Conservation (phyloP, 768 basidiomycete species). For the Gymnopilus dilepis region DNA sequence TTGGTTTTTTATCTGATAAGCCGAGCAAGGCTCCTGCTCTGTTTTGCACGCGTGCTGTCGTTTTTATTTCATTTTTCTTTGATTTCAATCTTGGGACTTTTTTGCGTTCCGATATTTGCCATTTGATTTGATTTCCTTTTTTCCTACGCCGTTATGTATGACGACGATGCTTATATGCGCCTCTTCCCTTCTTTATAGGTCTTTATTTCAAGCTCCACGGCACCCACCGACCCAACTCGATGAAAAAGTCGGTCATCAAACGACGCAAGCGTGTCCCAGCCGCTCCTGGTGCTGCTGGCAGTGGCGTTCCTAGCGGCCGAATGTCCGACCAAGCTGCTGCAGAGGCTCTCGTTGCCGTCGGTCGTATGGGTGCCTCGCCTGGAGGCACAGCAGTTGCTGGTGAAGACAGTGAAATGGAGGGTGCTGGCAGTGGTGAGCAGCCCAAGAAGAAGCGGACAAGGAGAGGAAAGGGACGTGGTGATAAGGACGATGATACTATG, state of each 20-base stretch:
- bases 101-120: background rate
- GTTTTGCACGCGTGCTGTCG: background rate
- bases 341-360: slow-evolving; percentile 86
- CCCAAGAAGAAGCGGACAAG: slow-evolving; percentile 66
- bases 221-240: slow-evolving; percentile 94
- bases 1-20: slow-evolving; percentile 1
- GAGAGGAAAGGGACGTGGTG: slow-evolving; percentile 29
- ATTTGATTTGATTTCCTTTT: background rate
- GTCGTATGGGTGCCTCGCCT: slow-evolving; percentile 50
- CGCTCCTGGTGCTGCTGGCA: slow-evolving; percentile 56
- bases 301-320: slow-evolving; percentile 34
- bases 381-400: slow-evolving; percentile 32
- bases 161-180: slow-evolving; percentile 15
- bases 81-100: slow-evolving; percentile 8
- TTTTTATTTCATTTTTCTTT: background rate
- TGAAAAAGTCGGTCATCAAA: slow-evolving; percentile 99
- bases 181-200: slow-evolving; percentile 52
- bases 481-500: slow-evolving; percentile 54
- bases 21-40: background rate
- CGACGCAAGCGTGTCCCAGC: slow-evolving; percentile 96
- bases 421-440: slow-evolving; percentile 35
- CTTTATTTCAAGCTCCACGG: slow-evolving; percentile 99
- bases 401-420: slow-evolving; percentile 52
- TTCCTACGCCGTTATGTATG: background rate
- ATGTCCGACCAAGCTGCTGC: slow-evolving; percentile 89